Evolutionary conservation across 352 stramenopile species (phyloP).

Genomic region (Plasmopara halstedii): DNA sequence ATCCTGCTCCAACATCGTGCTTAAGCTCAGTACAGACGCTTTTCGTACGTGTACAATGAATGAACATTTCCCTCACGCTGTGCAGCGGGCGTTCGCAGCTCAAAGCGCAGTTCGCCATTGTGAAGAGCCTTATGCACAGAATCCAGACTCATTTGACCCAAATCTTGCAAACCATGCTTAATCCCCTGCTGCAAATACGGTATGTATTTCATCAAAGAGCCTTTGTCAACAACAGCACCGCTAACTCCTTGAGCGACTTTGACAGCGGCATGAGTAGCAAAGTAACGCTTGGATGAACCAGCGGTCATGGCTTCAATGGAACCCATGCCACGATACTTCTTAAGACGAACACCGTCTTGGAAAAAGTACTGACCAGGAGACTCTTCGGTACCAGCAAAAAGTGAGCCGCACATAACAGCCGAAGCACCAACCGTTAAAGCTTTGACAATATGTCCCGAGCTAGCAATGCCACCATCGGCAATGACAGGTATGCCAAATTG

Average conservation of each 20-base stretch:
- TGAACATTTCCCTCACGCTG: conserved; percentile 99
- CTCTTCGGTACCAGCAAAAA: conserved; percentile 99
- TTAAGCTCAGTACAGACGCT: conserved; percentile 71
- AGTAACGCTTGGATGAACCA: conserved; percentile 92
- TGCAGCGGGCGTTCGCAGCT: conserved; percentile 97
- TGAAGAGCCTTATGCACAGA: conserved; percentile 79
- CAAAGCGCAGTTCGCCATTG: conserved; percentile 89
- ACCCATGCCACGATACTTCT: conserved; percentile 99
- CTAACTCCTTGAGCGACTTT: conserved; percentile 99
- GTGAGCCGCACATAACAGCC: conserved; percentile 99
- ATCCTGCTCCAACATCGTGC: conserved; percentile 15
- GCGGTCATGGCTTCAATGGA: conserved; percentile 99
- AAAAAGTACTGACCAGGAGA: conserved; percentile 99
- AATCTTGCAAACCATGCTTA: conserved; percentile 97
- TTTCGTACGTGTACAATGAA: conserved; percentile 97
- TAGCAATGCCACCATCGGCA: conserved; percentile 98
- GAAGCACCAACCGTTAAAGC: conserved; percentile 95
- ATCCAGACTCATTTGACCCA: conserved; percentile 90
- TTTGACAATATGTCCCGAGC: conserved; percentile 98
- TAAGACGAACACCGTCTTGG: conserved; percentile 98
- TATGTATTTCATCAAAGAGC: conserved; percentile 97
- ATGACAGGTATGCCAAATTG: conserved; percentile 98
- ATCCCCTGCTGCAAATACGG: conserved; percentile 98
- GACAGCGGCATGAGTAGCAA: conserved; percentile 84
- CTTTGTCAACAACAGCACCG: conserved; percentile 98